Percentiles rank a stretch among this genome's conserved stretches.
Conservation (phyloP, 805 yeast genomes). For the Wickerhamiella spandovensis region DNA sequence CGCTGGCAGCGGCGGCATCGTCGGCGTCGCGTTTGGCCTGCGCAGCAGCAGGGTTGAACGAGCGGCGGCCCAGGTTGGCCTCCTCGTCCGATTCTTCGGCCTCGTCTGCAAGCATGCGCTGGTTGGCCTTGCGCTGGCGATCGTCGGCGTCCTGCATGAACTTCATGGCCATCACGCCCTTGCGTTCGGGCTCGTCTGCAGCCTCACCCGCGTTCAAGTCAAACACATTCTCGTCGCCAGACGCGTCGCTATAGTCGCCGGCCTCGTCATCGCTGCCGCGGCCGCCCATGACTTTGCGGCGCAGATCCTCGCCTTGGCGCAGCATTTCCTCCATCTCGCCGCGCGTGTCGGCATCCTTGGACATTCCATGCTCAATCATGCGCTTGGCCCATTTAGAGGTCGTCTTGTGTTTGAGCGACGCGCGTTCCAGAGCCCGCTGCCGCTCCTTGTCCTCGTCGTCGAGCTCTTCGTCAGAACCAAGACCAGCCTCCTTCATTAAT, state of each 20-base stretch:
- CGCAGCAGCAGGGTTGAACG: neutral
- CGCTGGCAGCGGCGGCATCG: conserved; percentile 9
- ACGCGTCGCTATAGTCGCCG: conserved; percentile 25
- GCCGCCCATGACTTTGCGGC: conserved; percentile 56
- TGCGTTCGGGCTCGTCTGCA: conserved; percentile 25
- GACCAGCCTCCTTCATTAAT: conserved; percentile 45
- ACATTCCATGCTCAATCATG: conserved; percentile 78
- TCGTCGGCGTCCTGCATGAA: conserved; percentile 88
- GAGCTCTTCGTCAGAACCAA: conserved; percentile 36
- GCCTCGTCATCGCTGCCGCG: conserved; percentile 36
- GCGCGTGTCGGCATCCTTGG: conserved; percentile 72
- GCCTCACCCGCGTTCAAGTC: conserved; percentile 16
- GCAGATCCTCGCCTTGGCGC: conserved; percentile 67
- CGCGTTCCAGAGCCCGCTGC: conserved; percentile 79
- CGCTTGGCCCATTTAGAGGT: conserved; percentile 83
- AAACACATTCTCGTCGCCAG: conserved; percentile 20
- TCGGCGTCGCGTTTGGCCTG: conserved; percentile 9
- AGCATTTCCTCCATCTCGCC: conserved; percentile 92
- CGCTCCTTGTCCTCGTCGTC: conserved; percentile 51
- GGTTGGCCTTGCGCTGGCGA: conserved; percentile 46
- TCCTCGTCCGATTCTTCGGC: conserved; percentile 18
- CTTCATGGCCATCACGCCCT: conserved; percentile 88
- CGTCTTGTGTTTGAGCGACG: conserved; percentile 81
- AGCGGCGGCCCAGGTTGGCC: conserved; percentile 2
- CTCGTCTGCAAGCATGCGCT: conserved; percentile 26